Evolutionary conservation across 495 filamentous ascomycete species (phyloP).

Genomic region (Xylaria curta): DNA sequence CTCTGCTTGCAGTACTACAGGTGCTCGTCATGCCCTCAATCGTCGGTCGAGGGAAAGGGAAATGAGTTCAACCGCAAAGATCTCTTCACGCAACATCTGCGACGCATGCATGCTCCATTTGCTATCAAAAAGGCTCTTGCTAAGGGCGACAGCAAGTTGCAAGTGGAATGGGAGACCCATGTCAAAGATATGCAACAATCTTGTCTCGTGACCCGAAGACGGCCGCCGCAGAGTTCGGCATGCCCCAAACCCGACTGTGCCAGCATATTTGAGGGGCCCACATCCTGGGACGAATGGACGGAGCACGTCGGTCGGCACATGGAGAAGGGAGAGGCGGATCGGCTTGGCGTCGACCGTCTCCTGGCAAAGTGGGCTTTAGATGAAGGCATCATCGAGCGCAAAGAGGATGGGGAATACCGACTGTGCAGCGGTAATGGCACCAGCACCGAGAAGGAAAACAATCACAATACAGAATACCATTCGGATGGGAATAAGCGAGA

Average conservation of each 20-base stretch:
- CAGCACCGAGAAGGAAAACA: constrained; percentile 40
- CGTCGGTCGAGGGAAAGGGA: constrained; percentile 63
- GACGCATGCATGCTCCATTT: constrained; percentile 83
- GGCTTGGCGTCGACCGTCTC: constrained; percentile 57
- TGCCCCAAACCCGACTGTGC: constrained; percentile 76
- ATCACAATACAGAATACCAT: constrained; percentile 36
- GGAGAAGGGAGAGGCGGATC: constrained; percentile 65
- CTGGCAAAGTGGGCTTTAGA: constrained; percentile 64
- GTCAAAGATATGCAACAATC: constrained; percentile 67
- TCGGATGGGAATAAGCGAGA: constrained; percentile 33
- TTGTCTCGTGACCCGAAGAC: constrained; percentile 71
- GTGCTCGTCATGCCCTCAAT: constrained; percentile 75
- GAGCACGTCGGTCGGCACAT: constrained; percentile 93
- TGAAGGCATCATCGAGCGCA: constrained; percentile 62
- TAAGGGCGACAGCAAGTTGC: constrained; percentile 59
- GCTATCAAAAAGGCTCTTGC: constrained; percentile 55
- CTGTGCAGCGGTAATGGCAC: constrained; percentile 46
- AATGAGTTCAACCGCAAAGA: constrained; percentile 88
- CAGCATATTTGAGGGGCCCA: constrained; percentile 69
- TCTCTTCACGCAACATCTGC: constrained; percentile 90
- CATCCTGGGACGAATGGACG: constrained; percentile 85
- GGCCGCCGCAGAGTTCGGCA: constrained; percentile 68
- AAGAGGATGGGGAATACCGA: constrained; percentile 57
- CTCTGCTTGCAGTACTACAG: constrained; percentile 83
- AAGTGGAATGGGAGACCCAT: constrained; percentile 61